Evolutionary conservation across 306 rosid genomes (phyloP), one percentile per base, ranked within the genome.

Genomic region (Cyclanthera cordifolia): DNA sequence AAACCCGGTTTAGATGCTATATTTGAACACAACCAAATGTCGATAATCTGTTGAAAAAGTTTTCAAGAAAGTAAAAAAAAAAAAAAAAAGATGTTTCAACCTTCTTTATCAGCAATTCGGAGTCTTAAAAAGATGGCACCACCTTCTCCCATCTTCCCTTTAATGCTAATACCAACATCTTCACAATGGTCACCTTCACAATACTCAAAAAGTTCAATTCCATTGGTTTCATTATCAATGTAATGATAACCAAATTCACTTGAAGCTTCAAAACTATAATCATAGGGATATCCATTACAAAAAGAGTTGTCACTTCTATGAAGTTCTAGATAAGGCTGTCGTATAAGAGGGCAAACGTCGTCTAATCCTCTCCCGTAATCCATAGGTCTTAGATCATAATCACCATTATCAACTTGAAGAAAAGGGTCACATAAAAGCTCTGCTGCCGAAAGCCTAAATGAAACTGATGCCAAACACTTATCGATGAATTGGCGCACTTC

Each of bases 401-500:
- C 98, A n/a, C 78, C 74, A 70, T 87, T 82, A 64, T 89, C 93
- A 19, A 78, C 51, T 71, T 25, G 83, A 71, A 92, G 98, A 83
- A 92, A 92, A 68, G 83, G 85, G 68, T 92, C 95, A 13, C 85
- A 80, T 58, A 89, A 75, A 83, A 92, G 98, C 89, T 92, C 90
- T 57, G 82, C 77, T 0, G 98, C 98, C 10, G 98, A 89, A 49
- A 77, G 89, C 81, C 98, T 87, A 50, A 72, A 64, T 7, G 96
- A 81, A 39, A 81, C 98, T 0, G 92, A 85, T 30, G 88, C 98
- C 75, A 92, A 78, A 75, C 98, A 92, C 79, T 92, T 92, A 73
- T 92, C 96, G 45, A 89, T 85, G 49, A 89, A 92, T 50, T 81
- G 75, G 7, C 90, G 77, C 74, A 89, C 95, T 83, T 89, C 91